Evolutionary conservation across 2,329 filamentous ascomycete genomes (phyloP).

Genomic region (Davidsoniella eucalypti): DNA sequence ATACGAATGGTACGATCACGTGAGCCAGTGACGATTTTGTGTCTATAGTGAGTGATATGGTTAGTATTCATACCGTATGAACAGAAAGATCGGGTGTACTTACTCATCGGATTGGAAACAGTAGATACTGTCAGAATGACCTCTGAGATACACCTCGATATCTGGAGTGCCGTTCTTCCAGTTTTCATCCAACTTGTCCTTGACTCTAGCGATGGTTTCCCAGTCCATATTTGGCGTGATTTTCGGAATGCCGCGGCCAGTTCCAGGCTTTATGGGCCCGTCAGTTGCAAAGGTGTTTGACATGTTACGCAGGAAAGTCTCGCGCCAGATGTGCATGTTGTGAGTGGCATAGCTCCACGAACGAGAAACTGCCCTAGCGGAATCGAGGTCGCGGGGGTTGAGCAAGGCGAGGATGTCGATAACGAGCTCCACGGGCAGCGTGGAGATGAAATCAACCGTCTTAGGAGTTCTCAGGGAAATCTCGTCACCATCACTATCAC

Average conservation of each 20-base stretch:
- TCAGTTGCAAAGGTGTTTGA: constrained; percentile 43
- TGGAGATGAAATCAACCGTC: constrained; percentile 34
- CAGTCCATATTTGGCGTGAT: constrained; percentile 54
- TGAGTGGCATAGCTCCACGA: constrained; percentile 30
- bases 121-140: constrained; percentile 91
- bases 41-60: constrained; percentile 34
- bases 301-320: constrained; percentile 46
- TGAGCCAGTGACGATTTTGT: constrained; percentile 93
- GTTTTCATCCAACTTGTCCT: constrained; percentile 55
- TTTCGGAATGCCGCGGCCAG: constrained; percentile 39
- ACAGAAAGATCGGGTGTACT: constrained; percentile 20
- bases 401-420: constrained; percentile 41
- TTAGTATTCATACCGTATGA: not conserved
- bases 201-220: constrained; percentile 69
- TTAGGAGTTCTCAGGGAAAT: too few relatives aligned
- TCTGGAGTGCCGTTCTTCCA: constrained; percentile 66
- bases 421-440: constrained; percentile 40
- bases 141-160: constrained; percentile 40
- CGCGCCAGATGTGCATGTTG: constrained; percentile 46
- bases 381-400: constrained; percentile 34
- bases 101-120: constrained; percentile 96
- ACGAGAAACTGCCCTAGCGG: constrained; percentile 33
- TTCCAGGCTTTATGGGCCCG: constrained; percentile 32
- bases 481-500: constrained; percentile 24
- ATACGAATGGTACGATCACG: constrained; percentile 89